A percentile compares a stretch with the other conserved stretches of the same genome.
These are phyloP conservation scores for Sugiyamaella grinbergsii DNA, from an alignment of 1,139 yeast genomes.

Conservation along the genomic window DNA sequence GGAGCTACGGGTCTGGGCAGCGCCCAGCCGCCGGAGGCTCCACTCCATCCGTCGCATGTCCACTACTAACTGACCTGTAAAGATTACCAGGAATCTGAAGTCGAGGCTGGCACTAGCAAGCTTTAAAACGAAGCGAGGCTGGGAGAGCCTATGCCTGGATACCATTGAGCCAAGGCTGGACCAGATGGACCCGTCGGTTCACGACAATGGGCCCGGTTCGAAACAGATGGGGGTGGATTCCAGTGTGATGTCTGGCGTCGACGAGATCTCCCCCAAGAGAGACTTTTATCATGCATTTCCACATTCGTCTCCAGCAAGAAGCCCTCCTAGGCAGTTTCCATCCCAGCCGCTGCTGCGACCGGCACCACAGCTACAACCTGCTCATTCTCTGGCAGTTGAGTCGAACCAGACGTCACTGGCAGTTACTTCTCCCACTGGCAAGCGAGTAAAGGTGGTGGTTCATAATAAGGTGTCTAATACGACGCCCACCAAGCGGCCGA, in stretches of 20 bases:
- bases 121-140: slow-evolving; percentile 46
- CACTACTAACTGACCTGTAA: not conserved
- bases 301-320: slow-evolving; percentile 22
- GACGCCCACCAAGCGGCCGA: slow-evolving; percentile 4
- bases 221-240: not conserved
- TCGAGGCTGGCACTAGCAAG: slow-evolving; percentile 47
- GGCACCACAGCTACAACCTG: slow-evolving; percentile 10
- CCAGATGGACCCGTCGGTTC: slow-evolving; percentile 15
- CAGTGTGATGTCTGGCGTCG: not conserved
- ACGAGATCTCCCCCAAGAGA: slow-evolving; percentile 28
- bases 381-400: not conserved
- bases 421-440: slow-evolving; percentile 9
- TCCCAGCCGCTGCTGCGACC: slow-evolving; percentile 3
- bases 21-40: not conserved
- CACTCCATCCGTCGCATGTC: not conserved
- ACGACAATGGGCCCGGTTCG: slow-evolving; percentile 1
- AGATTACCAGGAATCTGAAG: slow-evolving; percentile 45
- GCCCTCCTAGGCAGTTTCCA: slow-evolving; percentile 15
- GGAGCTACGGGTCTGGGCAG: not conserved
- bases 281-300: slow-evolving; percentile 29
- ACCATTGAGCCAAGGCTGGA: slow-evolving; percentile 41
- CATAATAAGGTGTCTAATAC: not conserved
- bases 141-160: slow-evolving; percentile 44
- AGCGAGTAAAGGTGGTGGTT: slow-evolving; percentile 9
- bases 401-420: not conserved